A percentile compares a stretch with the other conserved stretches of the same genome.
These are phyloP conservation scores for Dentipellis sp. DNA, from an alignment of 768 basidiomycete genomes.

Conservation along the genomic window DNA sequence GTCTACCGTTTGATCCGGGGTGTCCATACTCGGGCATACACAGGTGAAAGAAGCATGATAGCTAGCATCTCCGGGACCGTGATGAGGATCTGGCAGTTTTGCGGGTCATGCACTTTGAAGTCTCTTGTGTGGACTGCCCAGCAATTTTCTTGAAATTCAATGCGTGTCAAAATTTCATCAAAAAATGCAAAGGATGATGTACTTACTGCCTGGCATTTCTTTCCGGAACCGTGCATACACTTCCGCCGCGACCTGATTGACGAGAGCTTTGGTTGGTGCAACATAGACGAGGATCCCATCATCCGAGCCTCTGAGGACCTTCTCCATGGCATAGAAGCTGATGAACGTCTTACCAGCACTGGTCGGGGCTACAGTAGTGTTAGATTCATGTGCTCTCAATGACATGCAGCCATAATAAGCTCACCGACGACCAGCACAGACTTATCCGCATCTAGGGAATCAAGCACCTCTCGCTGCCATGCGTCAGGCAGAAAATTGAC, in stretches of 20 bases:
- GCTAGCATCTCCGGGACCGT: slow-evolving; percentile 67
- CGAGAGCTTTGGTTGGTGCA: slow-evolving; percentile 68
- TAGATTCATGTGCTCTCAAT: background rate
- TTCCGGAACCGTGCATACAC: slow-evolving; percentile 64
- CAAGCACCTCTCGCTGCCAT: slow-evolving; percentile 62
- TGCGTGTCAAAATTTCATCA: background rate
- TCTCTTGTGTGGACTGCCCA: slow-evolving; percentile 65
- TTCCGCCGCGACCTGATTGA: slow-evolving; percentile 64
- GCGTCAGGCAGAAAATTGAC: slow-evolving; percentile 60
- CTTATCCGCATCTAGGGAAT: slow-evolving; percentile 44
- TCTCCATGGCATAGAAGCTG: slow-evolving; percentile 71
- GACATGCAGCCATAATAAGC: slow-evolving; percentile 15
- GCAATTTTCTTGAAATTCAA: slow-evolving; percentile 33
- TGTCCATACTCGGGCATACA: slow-evolving; percentile 51
- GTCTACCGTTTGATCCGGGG: slow-evolving; percentile 50
- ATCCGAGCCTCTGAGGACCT: slow-evolving; percentile 49
- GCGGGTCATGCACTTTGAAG: slow-evolving; percentile 49
- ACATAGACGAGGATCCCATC: slow-evolving; percentile 65
- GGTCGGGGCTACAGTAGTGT: slow-evolving; percentile 40
- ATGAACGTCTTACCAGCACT: slow-evolving; percentile 75
- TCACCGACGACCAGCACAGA: slow-evolving; percentile 61
- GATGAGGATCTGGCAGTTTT: slow-evolving; percentile 63
- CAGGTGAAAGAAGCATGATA: slow-evolving; percentile 61
- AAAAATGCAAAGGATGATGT: background rate
- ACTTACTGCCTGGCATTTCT: slow-evolving; percentile 37